Conservation (phyloP, 441 rosid genomes). For the Brassica balearica region DNA sequence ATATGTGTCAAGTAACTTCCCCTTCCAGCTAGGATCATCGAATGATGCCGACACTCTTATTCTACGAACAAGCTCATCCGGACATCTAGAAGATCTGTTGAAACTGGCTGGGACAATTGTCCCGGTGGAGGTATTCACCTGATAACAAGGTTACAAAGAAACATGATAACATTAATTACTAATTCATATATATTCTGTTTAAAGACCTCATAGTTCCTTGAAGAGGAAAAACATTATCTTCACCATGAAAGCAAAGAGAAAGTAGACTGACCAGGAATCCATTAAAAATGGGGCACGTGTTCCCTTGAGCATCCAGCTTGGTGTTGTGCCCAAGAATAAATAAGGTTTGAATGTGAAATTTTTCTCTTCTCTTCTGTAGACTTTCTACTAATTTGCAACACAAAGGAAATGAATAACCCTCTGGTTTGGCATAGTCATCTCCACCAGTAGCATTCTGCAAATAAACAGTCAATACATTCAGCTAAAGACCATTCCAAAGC, state of each 20-base stretch:
- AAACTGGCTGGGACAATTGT: conserved; percentile 69
- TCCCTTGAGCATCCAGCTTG: conserved; percentile 62
- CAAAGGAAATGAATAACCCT: conserved; percentile 71
- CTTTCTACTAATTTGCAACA: conserved; percentile 71
- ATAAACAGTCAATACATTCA: conserved; percentile 34
- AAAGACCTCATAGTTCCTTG: too few species aligned
- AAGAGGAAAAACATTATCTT: too few species aligned
- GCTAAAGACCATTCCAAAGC: conserved; percentile 35
- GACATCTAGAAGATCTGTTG: conserved; percentile 70
- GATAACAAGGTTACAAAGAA: conserved; percentile 31
- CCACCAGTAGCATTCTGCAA: conserved; percentile 55
- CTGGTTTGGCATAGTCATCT: conserved; percentile 41
- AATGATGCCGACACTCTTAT: conserved; percentile 64
- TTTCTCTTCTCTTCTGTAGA: conserved; percentile 66
- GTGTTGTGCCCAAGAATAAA: conserved; percentile 80
- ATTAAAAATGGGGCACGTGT: conserved; percentile 65
- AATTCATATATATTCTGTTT: not conserved
- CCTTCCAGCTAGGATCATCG: conserved; percentile 67
- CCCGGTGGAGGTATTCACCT: conserved; percentile 79
- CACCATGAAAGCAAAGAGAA: too few species aligned
- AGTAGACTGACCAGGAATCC: conserved; percentile 64
- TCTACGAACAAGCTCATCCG: conserved; percentile 84
- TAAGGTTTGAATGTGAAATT: conserved; percentile 66
- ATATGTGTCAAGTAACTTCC: conserved; percentile 81
- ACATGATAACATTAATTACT: not conserved